phyloP scores from a whole-genome alignment of 345 rosid species.

The Heritiera fomes region DNA sequence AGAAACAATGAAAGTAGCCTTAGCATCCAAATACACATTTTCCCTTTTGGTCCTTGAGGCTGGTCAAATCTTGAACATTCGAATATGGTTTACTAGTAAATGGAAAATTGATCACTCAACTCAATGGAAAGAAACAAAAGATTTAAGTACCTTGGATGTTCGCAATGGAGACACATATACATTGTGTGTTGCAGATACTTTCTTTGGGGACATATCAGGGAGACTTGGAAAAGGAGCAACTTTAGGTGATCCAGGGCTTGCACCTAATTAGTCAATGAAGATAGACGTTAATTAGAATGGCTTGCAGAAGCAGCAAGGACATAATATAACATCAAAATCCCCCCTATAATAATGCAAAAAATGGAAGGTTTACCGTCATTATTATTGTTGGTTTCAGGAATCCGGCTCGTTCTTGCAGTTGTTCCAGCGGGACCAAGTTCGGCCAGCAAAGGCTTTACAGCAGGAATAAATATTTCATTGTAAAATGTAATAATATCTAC shows the following conservation, averaged over 20 bases:
- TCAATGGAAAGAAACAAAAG: no score
- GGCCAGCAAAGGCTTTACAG: constrained; percentile 78
- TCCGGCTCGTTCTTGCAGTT: constrained; percentile 34
- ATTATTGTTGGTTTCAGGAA: constrained; percentile 53
- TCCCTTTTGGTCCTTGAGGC: background rate
- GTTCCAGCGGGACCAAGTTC: constrained; percentile 74
- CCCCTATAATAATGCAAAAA: background rate
- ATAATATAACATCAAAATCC: constrained; percentile 2
- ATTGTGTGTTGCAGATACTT: constrained; percentile 84
- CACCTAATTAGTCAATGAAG: constrained; percentile 46
- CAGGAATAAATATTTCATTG: constrained; percentile 84
- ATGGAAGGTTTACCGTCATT: constrained; percentile 52
- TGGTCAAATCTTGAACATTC: background rate
- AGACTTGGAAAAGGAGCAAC: constrained; percentile 78
- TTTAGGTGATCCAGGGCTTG: constrained; percentile 86
- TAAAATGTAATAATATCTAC: constrained; percentile 89
- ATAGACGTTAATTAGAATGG: constrained; percentile 20
- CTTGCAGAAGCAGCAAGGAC: constrained; percentile 10
- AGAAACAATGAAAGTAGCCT: background rate
- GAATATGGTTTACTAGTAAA: background rate
- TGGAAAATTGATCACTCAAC: background rate
- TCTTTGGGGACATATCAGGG: constrained; percentile 97
- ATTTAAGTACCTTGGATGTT: constrained; percentile 49
- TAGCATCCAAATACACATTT: background rate
- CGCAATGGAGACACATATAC: constrained; percentile 96